These are phyloP conservation scores for Musa troglodytarum DNA, from an alignment of 176 grass and related monocot species.

Conservation along the genomic window DNA sequence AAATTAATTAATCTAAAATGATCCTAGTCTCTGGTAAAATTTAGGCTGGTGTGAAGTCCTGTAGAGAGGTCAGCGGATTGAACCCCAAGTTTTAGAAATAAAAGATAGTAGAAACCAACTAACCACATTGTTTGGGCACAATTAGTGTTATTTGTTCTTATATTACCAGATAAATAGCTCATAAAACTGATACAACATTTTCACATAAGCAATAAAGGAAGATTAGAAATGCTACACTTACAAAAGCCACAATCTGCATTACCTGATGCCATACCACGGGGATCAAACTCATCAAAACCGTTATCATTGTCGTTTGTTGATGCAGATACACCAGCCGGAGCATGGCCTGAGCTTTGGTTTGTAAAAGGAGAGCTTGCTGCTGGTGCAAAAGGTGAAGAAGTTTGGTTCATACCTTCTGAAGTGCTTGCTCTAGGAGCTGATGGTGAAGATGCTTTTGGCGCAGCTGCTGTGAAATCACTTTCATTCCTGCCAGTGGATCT, in stretches of 20 bases:
- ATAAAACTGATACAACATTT: too few relatives aligned
- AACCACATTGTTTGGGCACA: too few relatives aligned
- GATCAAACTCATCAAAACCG: conserved; percentile 97
- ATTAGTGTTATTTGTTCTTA: too few relatives aligned
- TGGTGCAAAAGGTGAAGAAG: conserved; percentile 30
- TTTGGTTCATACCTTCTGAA: conserved; percentile 9
- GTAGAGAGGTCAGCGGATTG: too few relatives aligned
- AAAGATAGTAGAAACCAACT: too few relatives aligned
- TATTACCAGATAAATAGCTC: background rate
- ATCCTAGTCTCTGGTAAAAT: too few relatives aligned
- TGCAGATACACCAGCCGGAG: conserved; percentile 29
- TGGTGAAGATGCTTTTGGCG: background rate
- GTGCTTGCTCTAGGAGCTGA: conserved; percentile 23
- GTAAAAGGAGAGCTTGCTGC: conserved; percentile 11
- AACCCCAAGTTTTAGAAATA: too few relatives aligned
- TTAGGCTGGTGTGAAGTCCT: too few relatives aligned
- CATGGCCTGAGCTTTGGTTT: conserved; percentile 19
- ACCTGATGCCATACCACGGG: conserved; percentile 73
- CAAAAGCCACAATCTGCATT: conserved; percentile 13
- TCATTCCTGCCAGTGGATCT: conserved; percentile 49
- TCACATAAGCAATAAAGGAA: too few relatives aligned
- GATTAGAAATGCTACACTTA: background rate
- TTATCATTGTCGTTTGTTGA: conserved; percentile 26
- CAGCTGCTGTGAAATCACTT: conserved; percentile 31
- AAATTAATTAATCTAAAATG: too few relatives aligned